Percentiles rank a stretch among this genome's conserved stretches.
These are phyloP conservation scores for Amanita polypyramis DNA, from an alignment of 768 basidiomycete species.

Conservation along the genomic window DNA sequence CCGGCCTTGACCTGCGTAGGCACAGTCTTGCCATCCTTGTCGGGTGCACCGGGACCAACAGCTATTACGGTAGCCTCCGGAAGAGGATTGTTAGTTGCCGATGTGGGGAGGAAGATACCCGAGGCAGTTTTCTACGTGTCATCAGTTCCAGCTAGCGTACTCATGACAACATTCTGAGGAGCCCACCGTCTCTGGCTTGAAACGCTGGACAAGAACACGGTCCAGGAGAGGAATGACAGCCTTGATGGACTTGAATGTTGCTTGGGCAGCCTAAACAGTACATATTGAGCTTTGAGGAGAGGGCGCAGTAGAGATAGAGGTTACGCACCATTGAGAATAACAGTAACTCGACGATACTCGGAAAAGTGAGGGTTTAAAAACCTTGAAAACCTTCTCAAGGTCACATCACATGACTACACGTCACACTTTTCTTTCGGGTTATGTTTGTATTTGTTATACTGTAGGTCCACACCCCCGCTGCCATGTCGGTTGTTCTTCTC, in stretches of 20 bases:
- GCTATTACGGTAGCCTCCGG: constrained; percentile 97
- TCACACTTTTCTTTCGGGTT: neutral
- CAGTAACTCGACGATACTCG: no score
- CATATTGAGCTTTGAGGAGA: neutral
- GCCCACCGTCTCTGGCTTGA: constrained; percentile 90
- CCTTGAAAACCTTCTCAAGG: neutral
- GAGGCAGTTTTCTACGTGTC: constrained; percentile 83
- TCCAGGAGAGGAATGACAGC: constrained; percentile 85
- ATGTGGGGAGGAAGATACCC: constrained; percentile 92
- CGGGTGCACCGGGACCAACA: constrained; percentile 87
- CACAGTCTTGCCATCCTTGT: constrained; percentile 71
- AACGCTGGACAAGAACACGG: constrained; percentile 94
- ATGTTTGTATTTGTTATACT: no score
- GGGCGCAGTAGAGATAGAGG: no score
- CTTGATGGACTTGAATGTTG: constrained; percentile 94
- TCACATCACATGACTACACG: constrained; percentile 2
- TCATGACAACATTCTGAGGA: neutral
- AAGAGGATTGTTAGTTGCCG: constrained; percentile 74
- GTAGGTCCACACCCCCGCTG: no score
- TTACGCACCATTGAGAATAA: constrained; percentile 4
- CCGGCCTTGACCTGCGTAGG: constrained; percentile 78
- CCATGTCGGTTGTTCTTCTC: constrained; percentile 31
- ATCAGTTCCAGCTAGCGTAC: neutral
- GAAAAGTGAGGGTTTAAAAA: neutral
- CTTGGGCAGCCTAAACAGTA: constrained; percentile 59